A percentile compares a stretch with the other conserved stretches of the same genome.
Evolutionary conservation across 768 basidiomycete genomes (phyloP).

Genomic region (Boletus rubescentipes): DNA sequence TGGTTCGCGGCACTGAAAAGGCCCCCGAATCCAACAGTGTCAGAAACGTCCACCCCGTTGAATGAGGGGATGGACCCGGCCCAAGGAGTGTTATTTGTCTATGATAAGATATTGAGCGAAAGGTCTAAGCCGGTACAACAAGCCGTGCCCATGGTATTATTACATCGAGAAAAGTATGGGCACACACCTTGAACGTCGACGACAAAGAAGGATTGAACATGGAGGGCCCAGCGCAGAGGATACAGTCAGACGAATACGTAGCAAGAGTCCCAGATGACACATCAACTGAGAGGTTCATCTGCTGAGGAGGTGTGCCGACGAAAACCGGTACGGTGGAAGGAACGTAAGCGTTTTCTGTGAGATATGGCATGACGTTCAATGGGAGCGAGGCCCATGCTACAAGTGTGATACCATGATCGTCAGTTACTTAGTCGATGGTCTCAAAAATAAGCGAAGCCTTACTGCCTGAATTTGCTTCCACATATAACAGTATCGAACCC

Average conservation of each 20-base stretch:
- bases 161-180: background rate
- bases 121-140: background rate
- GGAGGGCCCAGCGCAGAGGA: constrained; percentile 24
- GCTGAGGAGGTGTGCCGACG: constrained; percentile 29
- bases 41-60: constrained; percentile 17
- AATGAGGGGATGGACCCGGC: constrained; percentile 12
- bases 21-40: constrained; percentile 22
- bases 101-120: background rate
- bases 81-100: constrained; percentile 24
- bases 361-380: constrained; percentile 20
- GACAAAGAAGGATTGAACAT: constrained; percentile 24
- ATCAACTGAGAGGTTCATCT: constrained; percentile 25
- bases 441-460: background rate
- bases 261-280: constrained; percentile 12
- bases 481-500: constrained; percentile 5
- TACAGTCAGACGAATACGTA: constrained; percentile 23
- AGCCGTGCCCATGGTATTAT: background rate
- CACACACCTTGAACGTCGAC: constrained; percentile 25
- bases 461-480: constrained; percentile 17
- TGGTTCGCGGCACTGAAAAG: constrained; percentile 13
- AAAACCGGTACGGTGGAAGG: constrained; percentile 20
- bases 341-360: constrained; percentile 8
- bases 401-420: background rate
- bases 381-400: constrained; percentile 28
- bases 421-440: background rate